Evolutionary conservation across 148 eudicot species (phyloP).

Genomic region (Rhododendron vialii): DNA sequence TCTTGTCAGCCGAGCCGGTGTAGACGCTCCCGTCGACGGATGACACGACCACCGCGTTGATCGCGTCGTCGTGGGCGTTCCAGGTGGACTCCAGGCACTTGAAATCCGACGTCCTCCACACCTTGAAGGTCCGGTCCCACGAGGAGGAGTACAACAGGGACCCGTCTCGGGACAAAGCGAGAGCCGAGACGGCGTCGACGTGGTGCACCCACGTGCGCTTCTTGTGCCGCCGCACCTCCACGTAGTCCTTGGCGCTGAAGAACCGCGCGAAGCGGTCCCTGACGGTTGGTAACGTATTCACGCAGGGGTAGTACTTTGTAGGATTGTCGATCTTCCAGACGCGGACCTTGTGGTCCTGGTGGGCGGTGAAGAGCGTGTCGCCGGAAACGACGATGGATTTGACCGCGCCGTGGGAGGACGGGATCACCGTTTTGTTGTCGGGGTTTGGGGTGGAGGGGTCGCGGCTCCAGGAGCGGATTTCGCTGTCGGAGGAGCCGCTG

Average conservation of each 20-base stretch:
- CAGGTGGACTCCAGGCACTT: slow-evolving; percentile 60
- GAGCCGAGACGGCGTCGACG: slow-evolving; percentile 68
- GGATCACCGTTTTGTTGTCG: slow-evolving; percentile 10
- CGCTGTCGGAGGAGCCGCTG: slow-evolving; percentile 47
- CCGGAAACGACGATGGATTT: slow-evolving; percentile 45
- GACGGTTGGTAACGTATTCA: slow-evolving; percentile 58
- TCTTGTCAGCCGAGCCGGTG: slow-evolving; percentile 80
- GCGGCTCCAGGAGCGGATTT: slow-evolving; percentile 41
- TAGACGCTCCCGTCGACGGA: slow-evolving; percentile 61
- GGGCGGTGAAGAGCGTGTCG: slow-evolving; percentile 52
- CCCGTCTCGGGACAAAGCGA: slow-evolving; percentile 55
- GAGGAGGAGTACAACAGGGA: slow-evolving; percentile 61
- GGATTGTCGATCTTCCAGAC: slow-evolving; percentile 51
- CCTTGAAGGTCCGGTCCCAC: slow-evolving; percentile 78
- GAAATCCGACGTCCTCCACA: slow-evolving; percentile 65
- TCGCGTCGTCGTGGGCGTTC: slow-evolving; percentile 87
- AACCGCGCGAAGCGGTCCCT: slow-evolving; percentile 41
- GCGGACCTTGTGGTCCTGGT: slow-evolving; percentile 71
- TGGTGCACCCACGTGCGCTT: slow-evolving; percentile 81
- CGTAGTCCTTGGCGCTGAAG: slow-evolving; percentile 60
- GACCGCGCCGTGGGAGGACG: slow-evolving; percentile 39
- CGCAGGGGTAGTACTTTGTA: slow-evolving; percentile 25
- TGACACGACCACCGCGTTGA: slow-evolving; percentile 47
- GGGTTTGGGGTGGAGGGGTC: slow-evolving; percentile 14
- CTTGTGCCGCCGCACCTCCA: slow-evolving; percentile 53